phyloP scores from a whole-genome alignment of 2,329 filamentous ascomycete species.

The Teratosphaeria gauchensis region DNA sequence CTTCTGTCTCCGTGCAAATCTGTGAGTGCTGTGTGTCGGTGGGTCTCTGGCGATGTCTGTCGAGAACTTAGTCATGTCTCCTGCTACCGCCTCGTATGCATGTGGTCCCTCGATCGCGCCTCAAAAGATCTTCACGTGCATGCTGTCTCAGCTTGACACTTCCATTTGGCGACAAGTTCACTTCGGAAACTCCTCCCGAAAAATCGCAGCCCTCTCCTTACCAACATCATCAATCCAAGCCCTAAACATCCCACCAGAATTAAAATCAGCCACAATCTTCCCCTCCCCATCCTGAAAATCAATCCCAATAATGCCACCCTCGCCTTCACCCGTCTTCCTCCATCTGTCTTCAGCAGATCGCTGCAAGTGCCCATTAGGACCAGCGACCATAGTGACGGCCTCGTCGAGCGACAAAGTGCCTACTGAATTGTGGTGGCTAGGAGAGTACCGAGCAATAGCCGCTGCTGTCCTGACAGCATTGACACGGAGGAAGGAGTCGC shows the following conservation, averaged over 20 bases:
- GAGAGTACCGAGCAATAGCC: constrained; percentile 49
- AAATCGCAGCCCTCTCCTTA: constrained; percentile 48
- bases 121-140: not conserved
- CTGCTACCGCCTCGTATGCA: too few relatives aligned
- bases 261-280: constrained; percentile 65
- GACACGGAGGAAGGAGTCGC: constrained; percentile 72
- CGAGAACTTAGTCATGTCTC: too few relatives aligned
- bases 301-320: constrained; percentile 79
- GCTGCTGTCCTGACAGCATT: constrained; percentile 62
- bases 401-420: constrained; percentile 36
- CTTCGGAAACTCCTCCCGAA: constrained; percentile 35
- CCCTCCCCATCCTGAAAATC: constrained; percentile 45
- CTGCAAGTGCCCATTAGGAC: constrained; percentile 63
- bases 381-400: constrained; percentile 57
- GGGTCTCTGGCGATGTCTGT: too few relatives aligned
- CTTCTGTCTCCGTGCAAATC: too few relatives aligned
- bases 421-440: not conserved
- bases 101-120: too few relatives aligned
- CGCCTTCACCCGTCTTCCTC: constrained; percentile 64
- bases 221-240: constrained; percentile 62
- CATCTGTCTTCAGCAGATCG: constrained; percentile 64
- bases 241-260: constrained; percentile 81
- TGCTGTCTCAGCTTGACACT: not conserved
- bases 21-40: too few relatives aligned
- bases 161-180: not conserved